Percentiles rank a stretch among this genome's conserved stretches.
Evolutionary conservation across 225 moss, liverwort and hornwort genomes (phyloP).

Genomic region (Antitrichia curtipendula): DNA sequence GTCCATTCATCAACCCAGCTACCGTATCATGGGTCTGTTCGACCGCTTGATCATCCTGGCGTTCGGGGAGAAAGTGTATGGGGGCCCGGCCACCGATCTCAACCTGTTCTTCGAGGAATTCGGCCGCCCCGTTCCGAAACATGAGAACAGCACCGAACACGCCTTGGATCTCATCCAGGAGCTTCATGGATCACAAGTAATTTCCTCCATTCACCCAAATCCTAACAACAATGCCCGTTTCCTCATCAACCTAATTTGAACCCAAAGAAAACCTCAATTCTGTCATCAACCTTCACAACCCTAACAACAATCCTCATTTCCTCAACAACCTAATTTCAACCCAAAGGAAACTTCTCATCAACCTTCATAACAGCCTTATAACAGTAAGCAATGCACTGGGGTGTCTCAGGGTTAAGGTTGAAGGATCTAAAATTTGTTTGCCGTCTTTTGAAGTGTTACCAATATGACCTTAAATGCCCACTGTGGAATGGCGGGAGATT

Average conservation of each 20-base stretch:
- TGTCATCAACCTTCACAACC: neutral
- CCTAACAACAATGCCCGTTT: neutral
- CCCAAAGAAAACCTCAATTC: neutral
- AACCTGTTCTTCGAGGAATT: conserved; percentile 40
- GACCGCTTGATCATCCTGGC: conserved; percentile 64
- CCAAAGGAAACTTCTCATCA: neutral
- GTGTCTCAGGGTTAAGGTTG: neutral
- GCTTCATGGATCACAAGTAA: conserved; percentile 22
- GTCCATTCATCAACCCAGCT: conserved; percentile 80
- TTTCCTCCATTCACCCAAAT: neutral
- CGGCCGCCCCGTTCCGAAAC: conserved; percentile 37
- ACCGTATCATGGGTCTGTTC: conserved; percentile 64
- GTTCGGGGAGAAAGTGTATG: conserved; percentile 54
- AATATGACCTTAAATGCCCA: neutral
- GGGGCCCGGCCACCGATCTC: conserved; percentile 38
- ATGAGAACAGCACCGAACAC: conserved; percentile 51
- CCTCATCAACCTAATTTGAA: neutral
- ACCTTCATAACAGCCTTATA: neutral
- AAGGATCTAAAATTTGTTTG: neutral
- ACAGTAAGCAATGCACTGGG: neutral
- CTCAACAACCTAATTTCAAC: neutral
- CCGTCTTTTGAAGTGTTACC: no score
- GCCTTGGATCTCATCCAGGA: conserved; percentile 70
- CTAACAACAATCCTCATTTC: neutral
- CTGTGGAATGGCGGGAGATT: neutral